Evolutionary conservation across 2,329 filamentous ascomycete genomes (phyloP), one percentile per base, ranked within the genome.

Genomic region (Aureobasidium leucospermi): DNA sequence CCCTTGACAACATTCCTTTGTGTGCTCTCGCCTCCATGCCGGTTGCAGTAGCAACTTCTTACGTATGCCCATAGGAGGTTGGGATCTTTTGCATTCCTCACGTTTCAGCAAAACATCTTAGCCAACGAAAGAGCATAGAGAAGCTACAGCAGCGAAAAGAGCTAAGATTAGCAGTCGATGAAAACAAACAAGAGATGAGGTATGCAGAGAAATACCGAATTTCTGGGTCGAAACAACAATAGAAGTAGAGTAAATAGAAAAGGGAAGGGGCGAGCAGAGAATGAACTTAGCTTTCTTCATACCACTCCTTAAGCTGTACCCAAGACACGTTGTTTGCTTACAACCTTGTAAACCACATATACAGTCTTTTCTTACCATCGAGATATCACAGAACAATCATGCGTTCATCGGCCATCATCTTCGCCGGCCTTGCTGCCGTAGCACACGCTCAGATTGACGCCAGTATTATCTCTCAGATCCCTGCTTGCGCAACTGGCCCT

Each of bases 101-200:
- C 3, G 55, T 31, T 55, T 41, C 36, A 41, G 16, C 48, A 52
- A 6, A 41, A 29, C 23, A 49, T 19, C n/a, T 10, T 4, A 49
- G 32, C n/a, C 6, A 36, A 15, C 19, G 4, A 7, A 1, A 15
- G 7, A 42, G 28, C 23, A 23, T 23, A 23, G 23, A 23, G 23
- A 23, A 23, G 23, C 23, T 4, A 19, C 23, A 23, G 23, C 23
- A 23, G 23, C 23, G 5, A 11, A 7, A 38, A 41, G 6, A 41
- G 19, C 49, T 23, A 41, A 19, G 36, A 52, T 52, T 32, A 41
- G 36, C 49, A 41, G 11, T 45, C 2, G 51, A 45, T 39, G 51
- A 58, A 58, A 58, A 58, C 55, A 58, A 58, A 48, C 43, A 47
- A 47, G 38, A 11, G 23, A n/a, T 16, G 23, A 58, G 55, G 43